phyloP scores from a whole-genome alignment of 108 stramenopile genomes.

The Conticribra weissflogii region DNA sequence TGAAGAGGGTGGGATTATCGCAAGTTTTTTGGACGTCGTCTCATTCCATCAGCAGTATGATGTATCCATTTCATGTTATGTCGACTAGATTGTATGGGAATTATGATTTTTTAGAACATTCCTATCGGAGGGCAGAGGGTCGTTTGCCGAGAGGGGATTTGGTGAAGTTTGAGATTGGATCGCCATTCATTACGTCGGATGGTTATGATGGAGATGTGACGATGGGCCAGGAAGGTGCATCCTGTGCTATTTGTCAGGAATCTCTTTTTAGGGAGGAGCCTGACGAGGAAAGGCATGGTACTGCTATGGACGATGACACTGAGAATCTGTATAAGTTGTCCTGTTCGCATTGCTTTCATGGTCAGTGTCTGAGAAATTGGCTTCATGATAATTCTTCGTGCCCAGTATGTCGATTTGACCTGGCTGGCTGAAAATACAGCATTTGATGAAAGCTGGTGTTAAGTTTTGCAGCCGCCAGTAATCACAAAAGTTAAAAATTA shows the following conservation, averaged over 20 bases:
- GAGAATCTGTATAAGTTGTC: conserved; percentile 18
- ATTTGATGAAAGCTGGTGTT: no score
- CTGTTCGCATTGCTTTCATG: conserved; percentile 43
- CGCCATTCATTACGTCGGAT: conserved; percentile 4
- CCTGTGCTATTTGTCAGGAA: conserved; percentile 24
- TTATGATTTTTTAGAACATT: conserved; percentile 29
- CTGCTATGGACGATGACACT: neutral
- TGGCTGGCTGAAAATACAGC: no score
- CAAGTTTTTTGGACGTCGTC: neutral
- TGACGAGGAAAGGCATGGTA: neutral
- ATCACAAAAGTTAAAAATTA: no score
- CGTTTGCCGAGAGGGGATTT: conserved; percentile 23
- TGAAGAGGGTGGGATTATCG: conserved; percentile 6
- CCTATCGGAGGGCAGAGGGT: conserved; percentile 24
- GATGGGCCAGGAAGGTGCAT: neutral
- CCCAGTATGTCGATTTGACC: conserved; percentile 23
- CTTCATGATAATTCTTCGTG: conserved; percentile 30
- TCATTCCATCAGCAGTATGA: neutral
- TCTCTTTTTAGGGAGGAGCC: conserved; percentile 14
- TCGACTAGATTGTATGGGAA: conserved; percentile 19
- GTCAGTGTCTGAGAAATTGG: conserved; percentile 28
- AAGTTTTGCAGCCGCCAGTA: no score
- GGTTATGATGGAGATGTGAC: neutral
- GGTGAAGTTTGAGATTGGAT: conserved; percentile 25
- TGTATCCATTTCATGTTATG: conserved; percentile 3